Base-by-base conservation (phyloP, 352 stramenopile genomes). In the Globisporangium orthogonon region DNA sequence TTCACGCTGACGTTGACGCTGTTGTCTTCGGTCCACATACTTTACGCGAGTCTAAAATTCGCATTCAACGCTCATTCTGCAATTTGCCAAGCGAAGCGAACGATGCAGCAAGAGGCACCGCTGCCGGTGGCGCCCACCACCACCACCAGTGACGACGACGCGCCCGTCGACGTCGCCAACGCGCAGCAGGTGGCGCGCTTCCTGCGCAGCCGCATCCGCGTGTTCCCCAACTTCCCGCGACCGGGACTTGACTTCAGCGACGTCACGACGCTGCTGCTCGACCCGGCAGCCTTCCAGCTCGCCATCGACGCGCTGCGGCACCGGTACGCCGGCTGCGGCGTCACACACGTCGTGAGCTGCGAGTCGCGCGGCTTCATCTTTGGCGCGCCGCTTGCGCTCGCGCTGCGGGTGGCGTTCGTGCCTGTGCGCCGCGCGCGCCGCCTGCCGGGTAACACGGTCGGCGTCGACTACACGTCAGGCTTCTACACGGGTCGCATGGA, bases 341-440 rank as follows among this genome's bases (percentile, higher is more conserved):
- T 93, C 73, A 88, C 83, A 7, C 81, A 93, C 66, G 61, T 93
- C n/a, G 83, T 89, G 30, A 91, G 83, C 62, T 86, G 69, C 56
- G 81, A 93, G 58, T 83, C 81, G 37, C 71, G 83, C 52, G 81
- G 83, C 3, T 91, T 93, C 56, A 90, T 93, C 69, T 93, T 93
- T 50, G 83, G 81, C 0, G 73, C 83, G 11, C 83, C 83, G 33
- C 59, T 93, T 49, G 83, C 83, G 17, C 63, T 93, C 13, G 83
- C 81, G 35, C 64, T 91, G 10, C 62, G 78, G 41, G 67, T 71
- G 7, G 70, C 77, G 14, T 91, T 93, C 52, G 83, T 93, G 52
- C 83, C 81, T 0, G 79, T 93, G 50, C 80, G 83, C 29, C 74
- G 79, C 18, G 78, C 83, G 3, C 67, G 77, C 10, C 72, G 76